These are phyloP conservation scores for Trichoderma atroviride DNA, from an alignment of 2,329 filamentous ascomycete genomes.

Conservation along the genomic window DNA sequence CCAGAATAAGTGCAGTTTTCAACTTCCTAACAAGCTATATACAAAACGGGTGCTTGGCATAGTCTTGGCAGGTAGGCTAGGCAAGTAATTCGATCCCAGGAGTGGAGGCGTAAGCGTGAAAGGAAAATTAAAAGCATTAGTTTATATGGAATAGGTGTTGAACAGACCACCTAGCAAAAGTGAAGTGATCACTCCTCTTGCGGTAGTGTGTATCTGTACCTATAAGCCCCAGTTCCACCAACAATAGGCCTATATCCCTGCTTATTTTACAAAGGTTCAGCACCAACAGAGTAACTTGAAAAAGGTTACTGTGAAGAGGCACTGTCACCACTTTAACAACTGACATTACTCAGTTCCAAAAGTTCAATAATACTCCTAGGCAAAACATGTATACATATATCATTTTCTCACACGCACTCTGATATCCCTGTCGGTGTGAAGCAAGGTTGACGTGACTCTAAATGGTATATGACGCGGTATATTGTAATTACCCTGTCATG, in stretches of 20 bases:
- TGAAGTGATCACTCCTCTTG: no score
- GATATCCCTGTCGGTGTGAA: background rate
- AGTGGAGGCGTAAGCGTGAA: background rate
- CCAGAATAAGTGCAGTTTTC: background rate
- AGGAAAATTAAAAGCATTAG: background rate
- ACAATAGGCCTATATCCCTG: no score
- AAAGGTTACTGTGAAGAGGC: no score
- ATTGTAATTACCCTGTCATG: background rate
- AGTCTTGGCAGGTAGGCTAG: background rate
- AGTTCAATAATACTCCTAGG: no score
- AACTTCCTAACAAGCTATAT: background rate
- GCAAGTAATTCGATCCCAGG: background rate
- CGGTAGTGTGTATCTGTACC: no score
- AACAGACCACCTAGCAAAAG: no score
- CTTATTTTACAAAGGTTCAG: no score
- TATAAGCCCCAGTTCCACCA: no score
- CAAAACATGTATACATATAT: no score
- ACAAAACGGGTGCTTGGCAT: background rate
- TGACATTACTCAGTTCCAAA: no score
- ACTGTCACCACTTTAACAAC: no score
- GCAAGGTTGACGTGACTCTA: background rate
- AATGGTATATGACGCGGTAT: background rate
- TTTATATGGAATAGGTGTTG: background rate
- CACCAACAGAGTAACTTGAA: no score
- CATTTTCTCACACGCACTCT: background rate